A percentile compares a stretch with the other conserved stretches of the same genome.
Evolutionary conservation across 2,329 filamentous ascomycete species (phyloP).

Genomic region (Penicillium expansum): DNA sequence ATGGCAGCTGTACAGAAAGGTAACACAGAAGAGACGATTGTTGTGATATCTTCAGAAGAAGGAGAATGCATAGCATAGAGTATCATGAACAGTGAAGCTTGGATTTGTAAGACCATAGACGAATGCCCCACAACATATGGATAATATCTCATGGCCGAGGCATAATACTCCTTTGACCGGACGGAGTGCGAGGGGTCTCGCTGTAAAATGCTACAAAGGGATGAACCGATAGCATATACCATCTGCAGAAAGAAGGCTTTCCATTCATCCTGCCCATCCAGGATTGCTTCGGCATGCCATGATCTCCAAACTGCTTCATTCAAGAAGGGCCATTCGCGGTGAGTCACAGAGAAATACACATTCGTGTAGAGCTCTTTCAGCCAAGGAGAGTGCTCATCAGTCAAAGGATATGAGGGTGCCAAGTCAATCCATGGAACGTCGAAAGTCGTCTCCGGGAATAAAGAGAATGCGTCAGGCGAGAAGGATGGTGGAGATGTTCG

Average conservation of each 20-base stretch:
- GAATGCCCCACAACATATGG: conserved; percentile 26
- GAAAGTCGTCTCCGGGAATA: conserved; percentile 12
- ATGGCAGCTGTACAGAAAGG: conserved; percentile 30
- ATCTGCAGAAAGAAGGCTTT: conserved; percentile 27
- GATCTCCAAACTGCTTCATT: conserved; percentile 23
- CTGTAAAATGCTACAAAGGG: conserved; percentile 24
- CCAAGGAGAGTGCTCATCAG: conserved; percentile 17
- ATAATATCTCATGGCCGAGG: conserved; percentile 27
- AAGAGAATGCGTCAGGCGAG: conserved; percentile 9
- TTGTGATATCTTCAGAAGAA: conserved; percentile 27
- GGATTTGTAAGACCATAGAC: conserved; percentile 28
- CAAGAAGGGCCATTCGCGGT: conserved; percentile 30
- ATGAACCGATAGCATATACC: conserved; percentile 30
- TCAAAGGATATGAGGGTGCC: conserved; percentile 7
- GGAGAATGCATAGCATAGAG: conserved; percentile 29
- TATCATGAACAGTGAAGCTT: conserved; percentile 29
- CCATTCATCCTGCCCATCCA: conserved; percentile 21
- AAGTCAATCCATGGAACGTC: conserved; percentile 18
- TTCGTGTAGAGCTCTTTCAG: conserved; percentile 27
- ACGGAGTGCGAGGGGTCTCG: conserved; percentile 19
- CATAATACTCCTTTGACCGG: conserved; percentile 25
- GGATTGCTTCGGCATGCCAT: conserved; percentile 21
- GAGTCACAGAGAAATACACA: conserved; percentile 27
- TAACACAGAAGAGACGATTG: conserved; percentile 26
- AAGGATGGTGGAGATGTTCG: conserved; percentile 2